phyloP scores from a whole-genome alignment of 202 grass and related monocot genomes.

The Zizania palustris region DNA sequence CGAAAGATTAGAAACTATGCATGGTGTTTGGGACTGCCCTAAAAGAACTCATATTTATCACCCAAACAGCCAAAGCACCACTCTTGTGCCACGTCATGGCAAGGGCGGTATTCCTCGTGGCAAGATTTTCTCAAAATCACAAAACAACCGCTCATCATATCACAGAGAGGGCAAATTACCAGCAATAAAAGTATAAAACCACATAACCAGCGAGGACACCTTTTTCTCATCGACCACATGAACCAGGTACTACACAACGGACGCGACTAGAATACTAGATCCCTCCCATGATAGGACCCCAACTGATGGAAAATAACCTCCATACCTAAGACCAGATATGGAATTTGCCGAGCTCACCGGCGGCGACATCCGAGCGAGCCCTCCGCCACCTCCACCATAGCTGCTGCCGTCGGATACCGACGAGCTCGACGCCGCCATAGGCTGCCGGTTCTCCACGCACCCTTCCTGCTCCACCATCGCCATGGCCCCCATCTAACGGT shows the following conservation, averaged over 20 bases:
- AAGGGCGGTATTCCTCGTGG: not conserved
- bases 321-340: constrained; percentile 68
- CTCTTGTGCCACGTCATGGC: not conserved
- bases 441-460: constrained; percentile 96
- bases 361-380: constrained; percentile 58
- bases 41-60: not conserved
- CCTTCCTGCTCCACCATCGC: constrained; percentile 50
- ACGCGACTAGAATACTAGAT: constrained; percentile 40
- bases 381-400: constrained; percentile 53
- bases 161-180: not conserved
- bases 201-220: not conserved
- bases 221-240: constrained; percentile 24
- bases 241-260: constrained; percentile 22
- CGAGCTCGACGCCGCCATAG: constrained; percentile 69
- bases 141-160: not conserved
- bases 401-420: constrained; percentile 75
- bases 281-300: constrained; percentile 5
- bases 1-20: too few species aligned
- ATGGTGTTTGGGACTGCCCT: too few species aligned
- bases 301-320: constrained; percentile 34
- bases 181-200: constrained; percentile 20
- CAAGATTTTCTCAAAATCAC: not conserved
- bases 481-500: constrained; percentile 48
- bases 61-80: constrained; percentile 2
- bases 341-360: constrained; percentile 72